Evolutionary conservation across 805 yeast species (phyloP), one percentile per base, ranked within the genome.

Genomic region (Candida andamanensis): DNA sequence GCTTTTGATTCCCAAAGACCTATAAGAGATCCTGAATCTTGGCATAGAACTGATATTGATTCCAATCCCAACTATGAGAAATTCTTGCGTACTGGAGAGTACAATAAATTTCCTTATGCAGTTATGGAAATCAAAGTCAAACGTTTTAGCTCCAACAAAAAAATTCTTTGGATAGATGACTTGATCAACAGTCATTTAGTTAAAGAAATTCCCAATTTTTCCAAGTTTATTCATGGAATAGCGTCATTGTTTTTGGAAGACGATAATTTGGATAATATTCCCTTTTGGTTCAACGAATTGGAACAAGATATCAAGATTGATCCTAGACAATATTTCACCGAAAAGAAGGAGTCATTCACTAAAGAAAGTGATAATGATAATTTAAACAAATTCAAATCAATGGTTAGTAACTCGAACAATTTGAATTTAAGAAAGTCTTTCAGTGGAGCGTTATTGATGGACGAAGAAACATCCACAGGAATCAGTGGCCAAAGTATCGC

Each of bases 31-130:
- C 95, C 96, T 23, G 59, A 62, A 14, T 74, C 71, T 46, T 90
- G 98, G 98, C 97, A 89, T 60, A 76, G 97, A 58, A 67, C 78
- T 28, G 97, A 92, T 55, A 76, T 90, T 35, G 98, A 90, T 59
- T 76, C 89, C 18, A 67, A 78, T 32, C 70, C 73, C 9, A 73
- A 81, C 42, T 89, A 92, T 30, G 71, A 76, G 46, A 73, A 79
- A 21, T 68, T 80, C 34, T 69, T 90, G 50, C 75, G 97, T 60
- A 80, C 81, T 49, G 95, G 95, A 26, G 97, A 90, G 59, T 84
- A 58, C 49, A 58, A 80, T 23, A 79, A 82, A 52, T 87, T 87
- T 61, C 96, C 96, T 11, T 80, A 77, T 50, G 72, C 87, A 12
- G 89, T 87, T 5, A 77, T 90, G 82, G 97, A 90, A 56, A 80